These are phyloP conservation scores for Talaromyces trachyspermus DNA, from an alignment of 495 filamentous ascomycete species.

Conservation along the genomic window DNA sequence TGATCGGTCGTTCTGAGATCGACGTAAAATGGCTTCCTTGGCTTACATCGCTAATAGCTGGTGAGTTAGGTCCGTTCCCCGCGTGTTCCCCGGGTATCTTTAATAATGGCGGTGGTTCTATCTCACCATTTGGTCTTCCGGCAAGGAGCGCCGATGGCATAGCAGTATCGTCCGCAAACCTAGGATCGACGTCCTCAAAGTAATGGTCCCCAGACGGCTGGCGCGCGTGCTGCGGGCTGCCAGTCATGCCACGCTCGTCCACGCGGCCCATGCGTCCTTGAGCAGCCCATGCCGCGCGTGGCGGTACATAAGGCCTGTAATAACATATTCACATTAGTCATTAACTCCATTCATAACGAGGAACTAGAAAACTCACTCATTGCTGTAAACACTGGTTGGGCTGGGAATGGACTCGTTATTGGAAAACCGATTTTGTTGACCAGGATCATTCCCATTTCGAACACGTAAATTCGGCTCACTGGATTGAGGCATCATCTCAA, in stretches of 20 bases:
- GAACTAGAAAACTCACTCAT: conserved; percentile 2
- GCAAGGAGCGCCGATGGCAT: conserved; percentile 9
- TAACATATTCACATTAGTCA: conserved; percentile 19
- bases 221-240: conserved; percentile 3
- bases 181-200: conserved; percentile 92
- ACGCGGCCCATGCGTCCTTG: neutral
- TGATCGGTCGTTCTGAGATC: conserved; percentile 76
- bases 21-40: conserved; percentile 75
- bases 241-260: neutral
- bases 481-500: conserved; percentile 9
- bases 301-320: conserved; percentile 55
- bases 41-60: conserved; percentile 66
- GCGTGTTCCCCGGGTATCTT: conserved; percentile 19
- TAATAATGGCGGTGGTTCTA: neutral
- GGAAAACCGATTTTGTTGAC: neutral
- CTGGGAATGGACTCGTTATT: conserved; percentile 5
- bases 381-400: conserved; percentile 7
- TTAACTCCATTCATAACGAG: conserved; percentile 8
- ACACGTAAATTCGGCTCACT: conserved; percentile 8
- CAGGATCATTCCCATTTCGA: neutral
- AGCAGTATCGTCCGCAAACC: conserved; percentile 50
- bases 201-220: conserved; percentile 48
- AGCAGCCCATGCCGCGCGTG: conserved; percentile 42
- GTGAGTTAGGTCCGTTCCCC: conserved; percentile 60
- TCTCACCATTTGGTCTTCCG: conserved; percentile 29